Evolutionary conservation across 2,329 filamentous ascomycete genomes (phyloP).

Genomic region (Claviceps spartinae): DNA sequence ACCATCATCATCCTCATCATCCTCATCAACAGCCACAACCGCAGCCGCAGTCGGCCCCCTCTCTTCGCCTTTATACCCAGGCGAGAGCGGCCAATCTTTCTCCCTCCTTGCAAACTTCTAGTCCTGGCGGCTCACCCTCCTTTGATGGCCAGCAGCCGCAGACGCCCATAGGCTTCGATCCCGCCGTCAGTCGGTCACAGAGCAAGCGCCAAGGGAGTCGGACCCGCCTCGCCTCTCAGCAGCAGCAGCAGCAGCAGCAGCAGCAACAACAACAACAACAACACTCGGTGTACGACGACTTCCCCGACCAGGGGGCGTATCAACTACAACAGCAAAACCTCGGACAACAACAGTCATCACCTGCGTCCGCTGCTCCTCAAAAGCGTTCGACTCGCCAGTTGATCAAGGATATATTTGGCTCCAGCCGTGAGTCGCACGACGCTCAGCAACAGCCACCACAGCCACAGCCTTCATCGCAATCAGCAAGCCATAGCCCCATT

Average conservation of each 20-base stretch:
- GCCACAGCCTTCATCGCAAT: slow-evolving; percentile 1
- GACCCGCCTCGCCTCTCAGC: slow-evolving; percentile 13
- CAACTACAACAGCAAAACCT: slow-evolving; percentile 23
- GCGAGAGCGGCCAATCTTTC: slow-evolving; percentile 16
- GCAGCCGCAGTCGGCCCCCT: slow-evolving; percentile 14
- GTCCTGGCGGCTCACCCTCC: slow-evolving; percentile 12
- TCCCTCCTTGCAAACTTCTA: slow-evolving; percentile 18
- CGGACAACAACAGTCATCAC: slow-evolving; percentile 4
- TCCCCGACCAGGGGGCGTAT: slow-evolving; percentile 8
- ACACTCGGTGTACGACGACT: slow-evolving; percentile 11
- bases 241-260: slow-evolving; percentile 17
- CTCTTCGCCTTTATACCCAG: slow-evolving; percentile 19
- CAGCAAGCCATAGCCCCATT: slow-evolving; percentile 12
- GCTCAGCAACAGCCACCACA: slow-evolving; percentile 7
- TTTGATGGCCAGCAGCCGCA: slow-evolving; percentile 23
- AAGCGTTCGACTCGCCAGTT: slow-evolving; percentile 39
- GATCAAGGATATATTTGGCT: slow-evolving; percentile 40
- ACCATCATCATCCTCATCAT: slow-evolving; percentile 16
- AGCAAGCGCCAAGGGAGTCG: slow-evolving; percentile 36
- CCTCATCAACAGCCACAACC: slow-evolving; percentile 11
- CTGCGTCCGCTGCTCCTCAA: slow-evolving; percentile 20
- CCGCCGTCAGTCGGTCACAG: slow-evolving; percentile 32
- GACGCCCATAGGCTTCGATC: slow-evolving; percentile 27
- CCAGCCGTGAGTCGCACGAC: slow-evolving; percentile 11
- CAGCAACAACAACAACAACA: slow-evolving; percentile 13